Percentiles rank a stretch among this genome's conserved stretches.
These are phyloP conservation scores for Candida maesae DNA, from an alignment of 805 yeast species.

Conservation along the genomic window DNA sequence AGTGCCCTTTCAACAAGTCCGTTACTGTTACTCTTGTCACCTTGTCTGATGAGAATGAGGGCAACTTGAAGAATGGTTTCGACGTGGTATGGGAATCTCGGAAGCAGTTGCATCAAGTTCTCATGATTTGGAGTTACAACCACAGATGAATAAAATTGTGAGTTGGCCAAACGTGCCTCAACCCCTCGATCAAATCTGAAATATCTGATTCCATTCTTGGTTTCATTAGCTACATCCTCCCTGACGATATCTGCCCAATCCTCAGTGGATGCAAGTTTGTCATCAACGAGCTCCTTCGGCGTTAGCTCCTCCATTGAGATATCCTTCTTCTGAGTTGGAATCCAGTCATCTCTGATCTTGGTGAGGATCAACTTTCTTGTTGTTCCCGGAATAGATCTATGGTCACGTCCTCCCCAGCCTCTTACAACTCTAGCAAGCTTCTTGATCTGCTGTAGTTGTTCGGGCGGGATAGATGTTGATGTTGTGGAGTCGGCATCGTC, in stretches of 20 bases:
- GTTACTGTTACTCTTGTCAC: constrained; percentile 64
- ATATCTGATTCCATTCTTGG: constrained; percentile 47
- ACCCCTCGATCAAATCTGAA: constrained; percentile 46
- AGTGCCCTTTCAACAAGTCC: constrained; percentile 74
- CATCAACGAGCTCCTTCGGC: constrained; percentile 34
- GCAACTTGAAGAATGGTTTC: constrained; percentile 80
- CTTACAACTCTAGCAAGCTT: constrained; percentile 47
- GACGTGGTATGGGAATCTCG: constrained; percentile 66
- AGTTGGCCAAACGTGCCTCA: constrained; percentile 34
- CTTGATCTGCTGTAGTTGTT: constrained; percentile 59
- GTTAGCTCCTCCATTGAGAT: constrained; percentile 54
- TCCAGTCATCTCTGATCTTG: constrained; percentile 74
- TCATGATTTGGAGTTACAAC: constrained; percentile 80
- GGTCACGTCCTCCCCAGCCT: constrained; percentile 85
- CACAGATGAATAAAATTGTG: constrained; percentile 58
- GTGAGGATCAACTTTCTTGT: constrained; percentile 63
- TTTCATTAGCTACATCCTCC: constrained; percentile 35
- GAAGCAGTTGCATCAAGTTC: constrained; percentile 51
- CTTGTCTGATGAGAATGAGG: constrained; percentile 68
- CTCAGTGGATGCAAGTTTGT: constrained; percentile 30
- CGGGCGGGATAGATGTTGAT: constrained; percentile 65
- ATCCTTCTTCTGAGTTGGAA: constrained; percentile 64
- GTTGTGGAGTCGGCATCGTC: constrained; percentile 78
- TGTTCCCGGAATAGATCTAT: constrained; percentile 70
- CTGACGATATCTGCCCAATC: constrained; percentile 51